Base-by-base conservation (phyloP, 2,329 filamentous ascomycete species). In the Fusarium continuum region DNA sequence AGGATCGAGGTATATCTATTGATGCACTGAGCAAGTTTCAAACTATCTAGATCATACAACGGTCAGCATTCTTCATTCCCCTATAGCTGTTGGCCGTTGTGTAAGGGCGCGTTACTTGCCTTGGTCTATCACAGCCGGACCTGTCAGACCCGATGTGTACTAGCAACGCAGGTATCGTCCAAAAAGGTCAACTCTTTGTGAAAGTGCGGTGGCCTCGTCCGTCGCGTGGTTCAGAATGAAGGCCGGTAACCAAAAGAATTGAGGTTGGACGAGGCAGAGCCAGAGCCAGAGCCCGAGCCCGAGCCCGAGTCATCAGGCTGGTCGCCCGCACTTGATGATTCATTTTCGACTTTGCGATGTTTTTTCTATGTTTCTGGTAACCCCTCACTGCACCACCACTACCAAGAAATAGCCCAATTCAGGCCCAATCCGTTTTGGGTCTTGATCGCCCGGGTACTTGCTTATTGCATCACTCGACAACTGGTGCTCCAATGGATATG, bases 361-460 rank as follows among this genome's bases (percentile, higher is more conserved):
- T 51, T 57, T 28, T 34, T 11, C 26, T 20, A 14, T 53, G 16
- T 55, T 39, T 17, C 13, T 25, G 11, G 26, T 51, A 22, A 43
- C 52, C 48, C 39, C 53, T 28, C 31, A 43, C 22, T 8, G n/a
- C 47, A 31, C 23, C 47, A 44, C n/a, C n/a, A 17, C 22, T 17
- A 4, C n/a, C 19, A 41, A n/a, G n/a, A 31, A 22, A 38, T 14
- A 17, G 25, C 28, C 34, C 22, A 32, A 55, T 14, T 14, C 10
- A 28, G 5, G 29, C 41, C 43, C 52, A 43, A 44, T 19, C 56
- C 39, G 4, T 5, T 60, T 60, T 41, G 11, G 56, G 46, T 3
- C 6, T 36, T 9, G 39, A 59, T 59, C 34, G 6, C 10, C 35
- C 4, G 45, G 16, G 5, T 35, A 20, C 51, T 14, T 58, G 52